Evolutionary conservation across 2,329 filamentous ascomycete genomes (phyloP), one percentile per base, ranked within the genome.

Genomic region (Thelonectria olida): DNA sequence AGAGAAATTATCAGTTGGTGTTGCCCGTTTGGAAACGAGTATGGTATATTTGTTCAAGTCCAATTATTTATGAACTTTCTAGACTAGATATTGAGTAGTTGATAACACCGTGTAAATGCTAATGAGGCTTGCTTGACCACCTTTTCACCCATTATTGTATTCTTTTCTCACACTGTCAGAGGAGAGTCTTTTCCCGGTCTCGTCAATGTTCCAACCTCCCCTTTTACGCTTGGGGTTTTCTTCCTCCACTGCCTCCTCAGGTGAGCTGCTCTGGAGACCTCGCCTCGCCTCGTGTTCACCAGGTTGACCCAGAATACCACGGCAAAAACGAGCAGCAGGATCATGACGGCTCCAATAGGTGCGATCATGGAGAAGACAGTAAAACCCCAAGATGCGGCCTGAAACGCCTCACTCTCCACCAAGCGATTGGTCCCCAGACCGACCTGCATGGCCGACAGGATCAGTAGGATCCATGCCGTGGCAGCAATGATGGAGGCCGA

Each of bases 361-460:
- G 54, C 54, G n/a, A 56, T 25, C 5, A 56, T 56, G 23, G 54
- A 56, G 42, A 56, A 56, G 2, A 49, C 44, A 9, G 81, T 79
- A 54, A 86, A 84, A 0, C 82, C 82, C 59, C 81, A 82, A 2
- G 78, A 78, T 1, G 76, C 80, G 4, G 61, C 52, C 64, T 82
- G 77, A 65, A 85, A 86, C 0, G 66, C 57, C 0, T 53, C 12
- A 58, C 76, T 79, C 0, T 70, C 62, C 0, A 42, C 53, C 2
- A 82, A 72, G 20, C 53, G 48, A 2, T 74, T 64, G 0, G 77
- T 81, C 2, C 74, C 73, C 9, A 83, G 64, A 0, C 80, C 81
- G 9, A 83, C 79, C 69, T 85, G 82, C 79, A 85, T 81, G 0
- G 82, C 82, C 3, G 79, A 79, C 42, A 85, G 70, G 9, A 82